These are phyloP conservation scores for Trebouxiophyceae sp. DNA, from an alignment of 163 green algal genomes.

Conservation along the genomic window DNA sequence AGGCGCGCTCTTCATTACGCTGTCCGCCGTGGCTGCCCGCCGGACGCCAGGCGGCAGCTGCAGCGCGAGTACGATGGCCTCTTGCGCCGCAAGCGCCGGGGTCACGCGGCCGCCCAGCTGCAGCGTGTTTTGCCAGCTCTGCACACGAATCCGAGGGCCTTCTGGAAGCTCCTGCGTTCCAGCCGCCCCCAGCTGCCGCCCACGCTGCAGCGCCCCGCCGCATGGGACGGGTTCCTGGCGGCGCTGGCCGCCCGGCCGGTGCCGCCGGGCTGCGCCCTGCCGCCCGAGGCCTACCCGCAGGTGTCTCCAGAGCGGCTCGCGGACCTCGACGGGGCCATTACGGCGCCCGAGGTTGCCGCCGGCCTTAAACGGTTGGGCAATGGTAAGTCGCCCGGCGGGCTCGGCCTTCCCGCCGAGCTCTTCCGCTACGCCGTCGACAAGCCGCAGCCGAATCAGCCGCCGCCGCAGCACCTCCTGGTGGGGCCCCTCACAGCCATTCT, in stretches of 20 bases:
- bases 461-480: neutral
- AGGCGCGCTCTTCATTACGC: no score
- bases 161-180: no score
- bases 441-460: neutral
- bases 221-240: neutral
- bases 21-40: no score
- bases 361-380: neutral
- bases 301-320: neutral
- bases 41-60: no score
- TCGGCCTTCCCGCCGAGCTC: neutral
- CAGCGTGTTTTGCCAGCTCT: no score
- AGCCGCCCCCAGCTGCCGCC: no score
- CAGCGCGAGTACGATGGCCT: no score
- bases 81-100: no score
- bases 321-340: neutral
- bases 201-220: neutral
- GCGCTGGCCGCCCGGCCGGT: neutral
- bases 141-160: no score
- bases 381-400: no score
- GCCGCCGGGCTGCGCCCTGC: no score
- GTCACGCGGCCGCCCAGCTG: no score
- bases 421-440: neutral
- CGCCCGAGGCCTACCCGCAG: neutral
- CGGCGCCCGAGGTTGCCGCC: neutral
- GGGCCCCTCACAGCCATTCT: neutral